Evolutionary conservation across 2,329 filamentous ascomycete species (phyloP).

Genomic region (Diaporthe citri): DNA sequence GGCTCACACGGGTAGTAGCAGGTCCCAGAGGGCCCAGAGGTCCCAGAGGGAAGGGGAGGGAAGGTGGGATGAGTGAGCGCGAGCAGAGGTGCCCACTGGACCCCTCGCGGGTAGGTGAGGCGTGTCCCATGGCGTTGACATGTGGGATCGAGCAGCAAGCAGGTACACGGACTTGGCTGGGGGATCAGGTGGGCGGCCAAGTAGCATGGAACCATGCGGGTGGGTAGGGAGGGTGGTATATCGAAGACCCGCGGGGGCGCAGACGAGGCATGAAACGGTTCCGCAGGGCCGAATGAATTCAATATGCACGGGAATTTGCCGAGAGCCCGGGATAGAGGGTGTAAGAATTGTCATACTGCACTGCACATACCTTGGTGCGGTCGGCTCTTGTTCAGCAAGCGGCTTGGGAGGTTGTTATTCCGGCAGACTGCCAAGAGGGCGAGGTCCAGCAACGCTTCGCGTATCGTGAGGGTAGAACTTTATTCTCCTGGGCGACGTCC

Average conservation of each 20-base stretch:
- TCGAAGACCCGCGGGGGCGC: not conserved
- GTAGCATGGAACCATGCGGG: constrained; percentile 12
- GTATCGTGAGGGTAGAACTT: constrained; percentile 9
- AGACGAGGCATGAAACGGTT: constrained; percentile 33
- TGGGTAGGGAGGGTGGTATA: constrained; percentile 1
- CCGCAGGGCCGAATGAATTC: constrained; percentile 40
- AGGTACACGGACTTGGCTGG: constrained; percentile 20
- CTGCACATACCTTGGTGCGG: constrained; percentile 10
- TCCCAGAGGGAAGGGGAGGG: constrained; percentile 8
- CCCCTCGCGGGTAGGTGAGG: not conserved
- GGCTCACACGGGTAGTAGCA: not conserved
- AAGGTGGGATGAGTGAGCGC: not conserved
- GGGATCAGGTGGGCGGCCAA: not conserved
- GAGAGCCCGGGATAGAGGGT: constrained; percentile 34
- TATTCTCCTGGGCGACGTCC: not conserved
- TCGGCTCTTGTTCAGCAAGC: not conserved
- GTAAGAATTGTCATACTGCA: constrained; percentile 15
- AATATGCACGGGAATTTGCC: constrained; percentile 32
- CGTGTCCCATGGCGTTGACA: constrained; percentile 35
- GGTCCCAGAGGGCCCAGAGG: not conserved
- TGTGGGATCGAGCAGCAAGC: constrained; percentile 33
- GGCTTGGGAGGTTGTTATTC: not conserved
- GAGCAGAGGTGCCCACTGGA: constrained; percentile 18
- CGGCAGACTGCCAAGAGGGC: constrained; percentile 26
- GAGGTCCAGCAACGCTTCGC: constrained; percentile 2